Base-by-base conservation (phyloP, 495 filamentous ascomycete genomes). In the Thermothielavioides terrestris region DNA sequence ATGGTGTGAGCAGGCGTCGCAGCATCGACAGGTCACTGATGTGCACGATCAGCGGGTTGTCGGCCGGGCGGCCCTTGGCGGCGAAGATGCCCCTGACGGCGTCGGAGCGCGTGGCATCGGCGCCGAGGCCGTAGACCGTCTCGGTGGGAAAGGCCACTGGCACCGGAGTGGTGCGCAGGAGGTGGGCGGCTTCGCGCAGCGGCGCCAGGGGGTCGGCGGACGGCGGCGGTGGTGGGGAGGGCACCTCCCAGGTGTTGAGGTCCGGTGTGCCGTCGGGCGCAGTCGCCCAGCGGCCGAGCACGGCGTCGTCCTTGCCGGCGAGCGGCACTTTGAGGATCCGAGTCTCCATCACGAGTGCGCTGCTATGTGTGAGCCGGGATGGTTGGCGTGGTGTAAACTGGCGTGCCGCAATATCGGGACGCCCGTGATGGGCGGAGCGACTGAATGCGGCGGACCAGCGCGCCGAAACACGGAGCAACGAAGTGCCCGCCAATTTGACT, bases 131-230 rank as follows among this genome's bases (percentile, higher is more conserved):
- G 66, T 99, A 99, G 9, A 99, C 92, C 6, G 92, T 99, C 68
- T 99, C 92, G 0, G 94, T 99, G 5, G 92, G 94, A 63, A 99
- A 99, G 8, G 88, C 94, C 35, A 99, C 86, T 15, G 90, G 89
- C 22, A 77, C 71, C 62, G 85, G 73, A 50, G 77, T 79, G 25
- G 71, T 72, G 25, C 68, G 79, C 28, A 94, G 74, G 50, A 77
- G 69, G 10, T 71, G 42, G 11, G 83, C 85, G 6, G 86, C 86
- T 26, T 71, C 60, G 36, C 43, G 59, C 48, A 84, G 59, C 17
- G 66, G 50, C 2, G 56, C 27, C 31, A 60, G 23, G 21, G 39
- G 14, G 17, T 15, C 15, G 27, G 18, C n/a, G 9, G 21, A 41
- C 18, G 17, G 23, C 15, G 27, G 18, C n/a, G 9, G 43, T 6